phyloP scores from a whole-genome alignment of 116 monocot genomes.

The Posidonia oceanica region DNA sequence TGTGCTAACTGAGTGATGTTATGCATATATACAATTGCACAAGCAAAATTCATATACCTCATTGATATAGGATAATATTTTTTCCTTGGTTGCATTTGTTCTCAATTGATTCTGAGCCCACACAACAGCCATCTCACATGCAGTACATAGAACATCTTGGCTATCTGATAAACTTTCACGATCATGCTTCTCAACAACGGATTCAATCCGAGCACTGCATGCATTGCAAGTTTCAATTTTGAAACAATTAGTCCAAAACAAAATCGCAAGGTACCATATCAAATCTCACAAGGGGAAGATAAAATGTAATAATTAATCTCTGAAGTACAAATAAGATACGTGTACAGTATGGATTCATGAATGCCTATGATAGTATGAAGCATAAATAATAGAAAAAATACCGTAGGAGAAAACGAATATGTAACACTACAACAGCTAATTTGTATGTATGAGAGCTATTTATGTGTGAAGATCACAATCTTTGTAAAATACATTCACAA shows the following conservation, averaged over 20 bases:
- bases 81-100: conserved; percentile 45
- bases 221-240: background rate
- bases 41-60: conserved; percentile 26
- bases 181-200: conserved; percentile 39
- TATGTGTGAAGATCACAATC: too few species aligned
- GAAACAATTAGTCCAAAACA: background rate
- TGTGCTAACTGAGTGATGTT: background rate
- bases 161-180: conserved; percentile 12
- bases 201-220: conserved; percentile 49
- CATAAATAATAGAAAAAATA: too few species aligned
- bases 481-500: too few species aligned
- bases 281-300: too few species aligned
- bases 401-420: too few species aligned
- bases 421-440: too few species aligned
- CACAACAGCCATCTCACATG: conserved; percentile 75
- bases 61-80: conserved; percentile 51
- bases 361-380: too few species aligned
- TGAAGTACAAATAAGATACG: too few species aligned
- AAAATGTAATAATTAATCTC: too few species aligned
- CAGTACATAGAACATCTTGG: conserved; percentile 42
- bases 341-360: too few species aligned
- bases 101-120: conserved; percentile 72
- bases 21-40: background rate
- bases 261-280: too few species aligned
- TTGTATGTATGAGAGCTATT: too few species aligned